Conservation (phyloP, 305 asterid species). For the Fraxinus xanthoxyloides region DNA sequence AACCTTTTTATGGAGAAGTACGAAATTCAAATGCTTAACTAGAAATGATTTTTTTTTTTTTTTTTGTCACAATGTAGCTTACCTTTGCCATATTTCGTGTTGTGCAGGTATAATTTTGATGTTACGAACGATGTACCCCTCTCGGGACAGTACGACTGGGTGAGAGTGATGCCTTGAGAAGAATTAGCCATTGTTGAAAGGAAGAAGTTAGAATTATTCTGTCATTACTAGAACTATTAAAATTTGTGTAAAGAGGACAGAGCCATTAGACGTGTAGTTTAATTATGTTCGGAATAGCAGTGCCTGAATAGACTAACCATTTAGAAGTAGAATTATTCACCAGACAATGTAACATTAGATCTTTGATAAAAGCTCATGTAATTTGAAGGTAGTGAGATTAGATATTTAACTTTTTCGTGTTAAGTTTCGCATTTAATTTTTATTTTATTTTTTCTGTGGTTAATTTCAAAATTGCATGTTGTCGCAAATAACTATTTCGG, state of each 20-base stretch:
- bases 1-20: conserved; percentile 64
- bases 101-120: conserved; percentile 75
- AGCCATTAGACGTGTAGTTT: conserved; percentile 39
- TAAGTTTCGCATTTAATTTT: too few species aligned
- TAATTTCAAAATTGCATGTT: neutral
- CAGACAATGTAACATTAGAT: conserved; percentile 45
- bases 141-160: conserved; percentile 77
- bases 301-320: conserved; percentile 36
- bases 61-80: neutral
- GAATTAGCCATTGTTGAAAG: conserved; percentile 19
- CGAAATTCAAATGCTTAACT: neutral
- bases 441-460: neutral
- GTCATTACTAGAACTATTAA: conserved; percentile 23
- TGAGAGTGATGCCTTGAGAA: conserved; percentile 41
- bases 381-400: conserved; percentile 31
- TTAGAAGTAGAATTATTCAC: conserved; percentile 24
- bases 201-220: conserved; percentile 24
- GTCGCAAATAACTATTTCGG: neutral
- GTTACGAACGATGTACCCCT: conserved; percentile 62
- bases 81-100: neutral
- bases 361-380: conserved; percentile 31
- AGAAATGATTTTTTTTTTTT: neutral
- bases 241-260: conserved; percentile 28
- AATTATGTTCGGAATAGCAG: conserved; percentile 19
- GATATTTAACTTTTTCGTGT: neutral